Evolutionary conservation across 176 grass and related monocot genomes (phyloP).

Genomic region (Leersia perrieri): DNA sequence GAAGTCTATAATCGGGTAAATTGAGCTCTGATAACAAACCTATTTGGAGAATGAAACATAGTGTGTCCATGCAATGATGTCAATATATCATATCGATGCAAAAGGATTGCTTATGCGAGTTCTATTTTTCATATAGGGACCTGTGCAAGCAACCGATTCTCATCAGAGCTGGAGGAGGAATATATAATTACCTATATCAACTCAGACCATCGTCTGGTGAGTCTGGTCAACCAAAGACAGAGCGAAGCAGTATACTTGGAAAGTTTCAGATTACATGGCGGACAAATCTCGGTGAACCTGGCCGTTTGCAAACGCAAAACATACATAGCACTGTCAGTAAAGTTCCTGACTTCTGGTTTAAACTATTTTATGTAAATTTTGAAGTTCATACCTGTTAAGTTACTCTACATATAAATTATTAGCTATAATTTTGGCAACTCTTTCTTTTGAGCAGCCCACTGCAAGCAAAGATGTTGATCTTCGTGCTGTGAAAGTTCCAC

Average conservation of each 20-base stretch:
- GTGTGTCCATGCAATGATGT: slow-evolving; percentile 7
- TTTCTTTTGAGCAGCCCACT: slow-evolving; percentile 64
- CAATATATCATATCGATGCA: slow-evolving; percentile 9
- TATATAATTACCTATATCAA: slow-evolving; percentile 95
- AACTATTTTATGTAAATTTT: slow-evolving; percentile 6
- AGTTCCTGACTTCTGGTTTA: slow-evolving; percentile 18
- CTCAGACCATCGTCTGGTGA: slow-evolving; percentile 58
- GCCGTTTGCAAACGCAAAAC: slow-evolving; percentile 93
- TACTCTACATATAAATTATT: neutral
- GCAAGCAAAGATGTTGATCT: slow-evolving; percentile 78
- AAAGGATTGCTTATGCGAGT: slow-evolving; percentile 15
- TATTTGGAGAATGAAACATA: neutral
- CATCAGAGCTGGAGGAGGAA: slow-evolving; percentile 89
- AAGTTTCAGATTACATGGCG: slow-evolving; percentile 99
- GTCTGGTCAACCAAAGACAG: slow-evolving; percentile 54
- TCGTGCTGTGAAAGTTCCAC: slow-evolving; percentile 57
- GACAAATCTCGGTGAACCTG: slow-evolving; percentile 94
- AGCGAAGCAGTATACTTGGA: slow-evolving; percentile 80
- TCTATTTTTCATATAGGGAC: slow-evolving; percentile 49
- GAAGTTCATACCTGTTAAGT: slow-evolving; percentile 10
- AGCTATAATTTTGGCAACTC: neutral
- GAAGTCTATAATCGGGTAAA: slow-evolving; percentile 67
- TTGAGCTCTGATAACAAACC: slow-evolving; percentile 1
- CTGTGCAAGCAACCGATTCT: slow-evolving; percentile 72
- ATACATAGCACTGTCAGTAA: slow-evolving; percentile 88